A percentile compares a stretch with the other conserved stretches of the same genome.
Conservation (phyloP, 345 rosid genomes). For the Brassica nigra region DNA sequence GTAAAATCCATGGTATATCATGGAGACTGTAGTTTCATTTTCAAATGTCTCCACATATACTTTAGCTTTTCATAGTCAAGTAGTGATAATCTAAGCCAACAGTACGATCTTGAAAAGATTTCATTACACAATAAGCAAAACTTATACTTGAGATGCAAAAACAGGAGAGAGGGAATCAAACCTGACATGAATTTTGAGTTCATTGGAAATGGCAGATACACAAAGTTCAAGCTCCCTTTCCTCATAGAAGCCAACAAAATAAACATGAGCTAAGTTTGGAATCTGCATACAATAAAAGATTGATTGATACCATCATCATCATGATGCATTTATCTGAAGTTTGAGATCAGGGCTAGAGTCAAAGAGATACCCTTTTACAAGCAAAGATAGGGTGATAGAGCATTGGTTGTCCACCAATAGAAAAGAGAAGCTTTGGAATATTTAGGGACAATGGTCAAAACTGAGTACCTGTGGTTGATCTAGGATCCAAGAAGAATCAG, state of each 20-base stretch:
- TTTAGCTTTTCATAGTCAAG: no score
- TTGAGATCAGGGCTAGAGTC: neutral
- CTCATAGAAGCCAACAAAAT: constrained; percentile 82
- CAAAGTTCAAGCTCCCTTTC: constrained; percentile 83
- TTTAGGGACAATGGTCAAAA: constrained; percentile 88
- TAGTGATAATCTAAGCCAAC: no score
- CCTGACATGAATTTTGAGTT: no score
- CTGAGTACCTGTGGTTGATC: constrained; percentile 61
- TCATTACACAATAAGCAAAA: no score
- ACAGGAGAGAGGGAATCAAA: no score
- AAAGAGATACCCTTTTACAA: constrained; percentile 67
- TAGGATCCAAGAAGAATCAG: constrained; percentile 7
- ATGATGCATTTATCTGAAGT: neutral
- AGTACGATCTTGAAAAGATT: no score
- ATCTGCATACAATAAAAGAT: no score
- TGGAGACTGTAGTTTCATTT: no score
- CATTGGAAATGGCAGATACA: constrained; percentile 26
- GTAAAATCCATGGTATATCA: no score
- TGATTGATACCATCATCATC: neutral
- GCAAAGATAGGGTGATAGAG: constrained; percentile 32
- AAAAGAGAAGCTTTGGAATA: constrained; percentile 84
- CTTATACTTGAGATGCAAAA: no score
- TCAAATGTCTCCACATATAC: no score
- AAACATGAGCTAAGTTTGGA: constrained; percentile 71
- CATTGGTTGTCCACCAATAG: constrained; percentile 32